Evolutionary conservation across 208 protist genomes (phyloP), one percentile per base, ranked within the genome.

Genomic region (Acanthamoeba castellanii): DNA sequence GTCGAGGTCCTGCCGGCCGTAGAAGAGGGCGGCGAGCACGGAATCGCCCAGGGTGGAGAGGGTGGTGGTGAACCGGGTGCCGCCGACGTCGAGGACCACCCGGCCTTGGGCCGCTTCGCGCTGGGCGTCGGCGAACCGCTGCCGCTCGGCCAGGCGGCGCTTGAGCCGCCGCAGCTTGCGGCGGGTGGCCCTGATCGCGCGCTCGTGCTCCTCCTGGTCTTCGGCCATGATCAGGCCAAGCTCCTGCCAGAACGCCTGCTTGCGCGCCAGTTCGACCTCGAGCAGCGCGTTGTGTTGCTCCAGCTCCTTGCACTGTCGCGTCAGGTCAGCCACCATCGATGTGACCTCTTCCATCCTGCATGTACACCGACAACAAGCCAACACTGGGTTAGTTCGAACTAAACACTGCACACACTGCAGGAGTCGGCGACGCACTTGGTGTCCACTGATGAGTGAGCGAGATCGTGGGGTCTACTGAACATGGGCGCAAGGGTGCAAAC

Each of bases 21-120:
- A 78, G 70, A 78, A 78, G 70, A 78, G 70, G 9, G 70, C 70
- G 30, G 70, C 70, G 11, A 78, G 70, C 13, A 78, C 70, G 0
- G 70, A 78, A 1, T 78, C 70, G 0, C 70, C 70, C 70, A 78
- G 37, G 11, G 70, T 78, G 14, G 70, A 30, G 5, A 78, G 70
- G 5, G 70, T 78, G 30, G 70, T 78, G 30, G 70, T 78, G 70
- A 78, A 78, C 20, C 37, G 25, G 9, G 70, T 78, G 5, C 70
- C 70, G 70, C 70, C 70, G 16, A 78, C 70, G 37, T 78, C 70
- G 2, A 78, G 70, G 11, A 45, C 30, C 9, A 78, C 70, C 22
- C 30, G 25, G n/a, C 70, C 70, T 0, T 34, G 22, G 30, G 66
- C 66, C n/a, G 66, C 66, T 34, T 72, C 18, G 14, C 30, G 22